phyloP scores from a whole-genome alignment of 208 protist species.

The Blastocrithidia nonstop region DNA sequence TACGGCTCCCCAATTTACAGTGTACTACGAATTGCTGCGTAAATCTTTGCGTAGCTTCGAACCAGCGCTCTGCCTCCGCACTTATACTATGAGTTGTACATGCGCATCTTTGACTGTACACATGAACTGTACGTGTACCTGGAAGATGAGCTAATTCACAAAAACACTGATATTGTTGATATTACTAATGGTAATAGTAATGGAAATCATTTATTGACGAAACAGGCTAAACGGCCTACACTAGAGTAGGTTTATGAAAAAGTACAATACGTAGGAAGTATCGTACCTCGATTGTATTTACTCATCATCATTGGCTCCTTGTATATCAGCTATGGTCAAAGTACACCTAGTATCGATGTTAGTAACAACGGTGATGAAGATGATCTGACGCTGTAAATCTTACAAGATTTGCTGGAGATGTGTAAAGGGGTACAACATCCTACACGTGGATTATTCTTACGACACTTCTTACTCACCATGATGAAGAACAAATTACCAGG shows the following conservation, averaged over 20 bases:
- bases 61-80: conserved; percentile 91
- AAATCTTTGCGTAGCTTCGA: conserved; percentile 92
- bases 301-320: conserved; percentile 91
- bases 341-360: neutral
- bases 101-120: conserved; percentile 87
- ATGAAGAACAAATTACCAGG: conserved; percentile 96
- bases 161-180: neutral
- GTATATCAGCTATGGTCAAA: conserved; percentile 86
- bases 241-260: conserved; percentile 93
- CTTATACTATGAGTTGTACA: conserved; percentile 97
- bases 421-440: conserved; percentile 99
- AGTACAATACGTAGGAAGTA: conserved; percentile 95
- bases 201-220: neutral
- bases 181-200: neutral
- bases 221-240: conserved; percentile 4
- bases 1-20: too few relatives aligned
- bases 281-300: conserved; percentile 97
- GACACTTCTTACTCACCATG: conserved; percentile 93
- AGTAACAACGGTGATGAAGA: conserved; percentile 1
- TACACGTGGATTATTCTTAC: conserved; percentile 95
- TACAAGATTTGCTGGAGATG: conserved; percentile 97
- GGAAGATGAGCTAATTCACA: conserved; percentile 48
- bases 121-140: conserved; percentile 81
- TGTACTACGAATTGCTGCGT: conserved; percentile 37
- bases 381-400: conserved; percentile 86